Evolutionary conservation across 495 filamentous ascomycete genomes (phyloP), one percentile per base, ranked within the genome.

Genomic region (Elasticomyces elasticus): DNA sequence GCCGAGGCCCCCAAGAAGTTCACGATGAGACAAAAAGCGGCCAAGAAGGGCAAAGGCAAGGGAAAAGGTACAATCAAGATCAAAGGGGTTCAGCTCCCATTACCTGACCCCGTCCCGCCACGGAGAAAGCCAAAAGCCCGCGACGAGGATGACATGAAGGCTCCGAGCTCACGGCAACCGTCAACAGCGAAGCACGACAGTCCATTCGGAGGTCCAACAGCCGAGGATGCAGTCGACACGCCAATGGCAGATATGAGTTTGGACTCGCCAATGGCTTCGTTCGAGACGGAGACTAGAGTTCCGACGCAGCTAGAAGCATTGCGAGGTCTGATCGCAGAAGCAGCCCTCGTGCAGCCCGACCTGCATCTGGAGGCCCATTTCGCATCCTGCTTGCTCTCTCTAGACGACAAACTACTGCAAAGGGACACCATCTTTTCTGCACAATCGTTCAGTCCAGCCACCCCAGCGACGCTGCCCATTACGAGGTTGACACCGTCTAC

Each of bases 11-110:
- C 12, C 24, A 51, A 47, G 42, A 30, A 31, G 9, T 46, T 46
- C 56, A 59, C 56, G 1, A 59, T 59, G 56, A 43, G 56, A n/a
- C 56, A 59, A 26, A 38, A 51, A 42, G 44, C 45, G 11, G 13
- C 10, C 7, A 54, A 46, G 10, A 46, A 33, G 27, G 42, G 23
- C 38, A 50, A 49, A 38, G 44, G 24, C 30, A 49, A 52, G 22
- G 13, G 37, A 41, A 40, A 24, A 47, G 37, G 41, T n/a, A 17
- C 38, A 17, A 43, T 5, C 37, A 26, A 53, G 26, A 12, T 51
- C 31, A 52, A 52, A 52, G 49, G n/a, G n/a, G n/a, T 27, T 7
- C 2, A 54, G 51, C 42, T 47, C 3, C 25, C 24, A 12, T 20
- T 46, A 30, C 51, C 51, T 22, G 51, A 54, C 10, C 28, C 51